A percentile compares a stretch with the other conserved stretches of the same genome.
These are phyloP conservation scores for Crotalaria pallida DNA, from an alignment of 306 rosid genomes.

Conservation along the genomic window DNA sequence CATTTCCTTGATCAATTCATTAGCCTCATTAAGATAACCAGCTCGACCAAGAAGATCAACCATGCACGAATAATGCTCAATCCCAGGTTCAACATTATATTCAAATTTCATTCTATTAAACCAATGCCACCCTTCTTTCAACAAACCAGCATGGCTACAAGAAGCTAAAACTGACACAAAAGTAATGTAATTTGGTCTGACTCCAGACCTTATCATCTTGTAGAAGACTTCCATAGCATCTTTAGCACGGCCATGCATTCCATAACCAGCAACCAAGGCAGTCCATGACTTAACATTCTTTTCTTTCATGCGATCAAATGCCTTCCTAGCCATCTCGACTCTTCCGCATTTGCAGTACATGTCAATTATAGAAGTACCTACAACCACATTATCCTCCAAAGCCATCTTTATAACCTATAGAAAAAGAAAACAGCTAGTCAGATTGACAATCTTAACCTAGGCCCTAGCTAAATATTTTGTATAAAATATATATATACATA, in stretches of 20 bases:
- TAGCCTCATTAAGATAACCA: conserved; percentile 59
- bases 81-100: conserved; percentile 58
- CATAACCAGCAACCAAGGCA: conserved; percentile 69
- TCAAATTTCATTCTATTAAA: conserved; percentile 54
- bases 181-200: conserved; percentile 60
- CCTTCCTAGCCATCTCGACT: conserved; percentile 66
- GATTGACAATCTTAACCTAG: not conserved
- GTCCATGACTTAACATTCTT: conserved; percentile 77
- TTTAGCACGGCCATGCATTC: conserved; percentile 69
- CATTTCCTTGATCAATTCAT: conserved; percentile 67
- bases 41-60: conserved; percentile 81
- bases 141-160: conserved; percentile 75
- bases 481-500: not conserved
- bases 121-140: conserved; percentile 78
- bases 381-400: conserved; percentile 55
- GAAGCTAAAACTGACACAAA: conserved; percentile 66
- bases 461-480: not conserved
- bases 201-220: conserved; percentile 43
- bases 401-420: conserved; percentile 60
- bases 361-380: conserved; percentile 68
- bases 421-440: conserved; percentile 8
- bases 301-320: conserved; percentile 57
- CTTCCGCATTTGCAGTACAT: conserved; percentile 77
- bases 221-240: conserved; percentile 61
- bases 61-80: conserved; percentile 76